A percentile compares a stretch with the other conserved stretches of the same genome.
Conservation (phyloP, 176 grass and related monocot genomes). For the Oryza rufipogon region DNA sequence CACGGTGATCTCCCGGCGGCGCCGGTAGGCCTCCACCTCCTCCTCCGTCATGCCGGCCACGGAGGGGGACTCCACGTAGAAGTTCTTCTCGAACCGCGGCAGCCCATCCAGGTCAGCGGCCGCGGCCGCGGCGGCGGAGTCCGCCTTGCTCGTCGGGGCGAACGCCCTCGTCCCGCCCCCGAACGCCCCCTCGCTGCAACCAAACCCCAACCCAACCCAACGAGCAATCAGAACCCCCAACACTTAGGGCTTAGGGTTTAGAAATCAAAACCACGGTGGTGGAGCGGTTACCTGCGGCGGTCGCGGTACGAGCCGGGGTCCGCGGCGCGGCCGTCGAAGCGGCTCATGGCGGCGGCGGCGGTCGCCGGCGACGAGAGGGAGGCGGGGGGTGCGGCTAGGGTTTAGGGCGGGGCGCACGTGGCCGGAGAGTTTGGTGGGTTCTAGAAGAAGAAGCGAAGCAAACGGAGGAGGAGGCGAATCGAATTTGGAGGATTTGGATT, state of each 20-base stretch:
- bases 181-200: conserved; percentile 63
- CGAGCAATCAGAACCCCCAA: background rate
- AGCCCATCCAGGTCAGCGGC: conserved; percentile 89
- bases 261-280: background rate
- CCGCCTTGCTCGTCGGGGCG: conserved; percentile 55
- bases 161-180: conserved; percentile 65
- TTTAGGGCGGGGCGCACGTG: conserved; percentile 4
- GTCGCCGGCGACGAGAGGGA: conserved; percentile 24
- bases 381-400: conserved; percentile 14
- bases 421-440: background rate
- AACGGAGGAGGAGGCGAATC: conserved; percentile 10
- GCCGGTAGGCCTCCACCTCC: conserved; percentile 84
- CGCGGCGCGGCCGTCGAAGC: conserved; percentile 78
- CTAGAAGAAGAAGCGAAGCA: conserved; percentile 25
- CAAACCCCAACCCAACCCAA: background rate
- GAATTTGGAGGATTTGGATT: background rate
- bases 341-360: conserved; percentile 63
- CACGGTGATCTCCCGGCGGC: conserved; percentile 76
- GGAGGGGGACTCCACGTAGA: conserved; percentile 80
- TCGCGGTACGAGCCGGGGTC: conserved; percentile 88
- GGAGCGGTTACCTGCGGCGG: conserved; percentile 58
- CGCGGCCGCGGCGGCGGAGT: conserved; percentile 42
- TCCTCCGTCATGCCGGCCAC: conserved; percentile 73
- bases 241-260: conserved; percentile 31
- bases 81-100: conserved; percentile 93